A percentile compares a stretch with the other conserved stretches of the same genome.
Conservation (phyloP, 768 basidiomycete genomes). For the Leccinellum luteum region DNA sequence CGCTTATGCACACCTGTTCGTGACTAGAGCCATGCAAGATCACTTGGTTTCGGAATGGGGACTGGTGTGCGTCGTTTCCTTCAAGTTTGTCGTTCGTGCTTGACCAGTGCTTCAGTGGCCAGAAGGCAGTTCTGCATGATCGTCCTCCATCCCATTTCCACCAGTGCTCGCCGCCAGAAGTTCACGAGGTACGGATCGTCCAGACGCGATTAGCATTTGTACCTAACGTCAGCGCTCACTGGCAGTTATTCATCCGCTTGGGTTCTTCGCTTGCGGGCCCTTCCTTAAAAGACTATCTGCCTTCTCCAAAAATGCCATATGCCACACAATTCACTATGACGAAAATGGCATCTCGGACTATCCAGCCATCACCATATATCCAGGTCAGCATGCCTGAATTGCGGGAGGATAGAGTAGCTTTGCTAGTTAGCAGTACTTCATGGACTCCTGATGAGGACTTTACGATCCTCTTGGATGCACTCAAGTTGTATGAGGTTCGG, state of each 20-base stretch:
- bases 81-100: not conserved
- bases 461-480: conserved; percentile 71
- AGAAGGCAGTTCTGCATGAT: conserved; percentile 80
- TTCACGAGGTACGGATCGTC: conserved; percentile 62
- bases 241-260: conserved; percentile 54
- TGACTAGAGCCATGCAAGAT: conserved; percentile 84
- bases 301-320: conserved; percentile 48
- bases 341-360: conserved; percentile 23
- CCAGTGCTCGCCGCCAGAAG: conserved; percentile 62
- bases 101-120: conserved; percentile 53
- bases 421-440: conserved; percentile 89
- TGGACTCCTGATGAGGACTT: conserved; percentile 99
- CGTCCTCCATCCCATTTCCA: conserved; percentile 87
- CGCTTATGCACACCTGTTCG: conserved; percentile 91
- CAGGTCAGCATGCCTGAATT: conserved; percentile 41
- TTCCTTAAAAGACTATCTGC: conserved; percentile 49
- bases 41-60: conserved; percentile 70
- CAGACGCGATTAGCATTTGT: not conserved
- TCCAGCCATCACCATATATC: conserved; percentile 17
- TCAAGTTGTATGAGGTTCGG: conserved; percentile 64
- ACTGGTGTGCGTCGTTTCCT: conserved; percentile 55
- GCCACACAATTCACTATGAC: conserved; percentile 59
- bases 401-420: conserved; percentile 74
- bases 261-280: conserved; percentile 37
- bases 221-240: not conserved